Evolutionary conservation across 139 green algal species (phyloP).

Genomic region (Chlorella sp.): DNA sequence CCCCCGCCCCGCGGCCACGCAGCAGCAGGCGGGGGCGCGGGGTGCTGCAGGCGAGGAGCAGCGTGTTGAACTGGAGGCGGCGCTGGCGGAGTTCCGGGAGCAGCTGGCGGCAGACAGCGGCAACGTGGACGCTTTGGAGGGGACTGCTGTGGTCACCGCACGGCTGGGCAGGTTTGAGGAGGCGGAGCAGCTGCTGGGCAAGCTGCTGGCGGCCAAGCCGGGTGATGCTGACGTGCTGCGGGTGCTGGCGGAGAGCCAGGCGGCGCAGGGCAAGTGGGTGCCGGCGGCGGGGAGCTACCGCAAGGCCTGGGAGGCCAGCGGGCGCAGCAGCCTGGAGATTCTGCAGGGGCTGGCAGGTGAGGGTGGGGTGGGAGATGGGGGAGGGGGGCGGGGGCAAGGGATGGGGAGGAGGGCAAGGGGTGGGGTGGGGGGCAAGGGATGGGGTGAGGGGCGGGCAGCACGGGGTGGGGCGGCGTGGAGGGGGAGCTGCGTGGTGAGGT

Average conservation of each 20-base stretch:
- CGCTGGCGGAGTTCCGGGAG: constrained; percentile 24
- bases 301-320: constrained; percentile 19
- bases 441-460: neutral
- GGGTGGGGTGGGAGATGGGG: constrained; percentile 1
- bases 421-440: no score
- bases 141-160: constrained; percentile 39
- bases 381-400: no score
- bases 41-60: constrained; percentile 1
- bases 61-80: constrained; percentile 33
- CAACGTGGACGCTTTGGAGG: constrained; percentile 41
- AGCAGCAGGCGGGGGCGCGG: constrained; percentile 4
- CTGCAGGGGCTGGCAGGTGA: constrained; percentile 39
- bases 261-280: constrained; percentile 11
- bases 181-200: constrained; percentile 33
- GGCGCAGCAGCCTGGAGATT: constrained; percentile 38
- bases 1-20: neutral
- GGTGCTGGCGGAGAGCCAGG: constrained; percentile 51
- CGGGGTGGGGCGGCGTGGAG: no score
- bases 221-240: constrained; percentile 40
- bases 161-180: constrained; percentile 36
- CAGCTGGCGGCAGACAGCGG: constrained; percentile 2
- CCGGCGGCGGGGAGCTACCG: constrained; percentile 44
- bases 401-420: neutral
- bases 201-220: constrained; percentile 32
- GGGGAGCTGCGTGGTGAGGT: no score